phyloP scores from a whole-genome alignment of 208 protist species.

The Acanthamoeba lenticulata region DNA sequence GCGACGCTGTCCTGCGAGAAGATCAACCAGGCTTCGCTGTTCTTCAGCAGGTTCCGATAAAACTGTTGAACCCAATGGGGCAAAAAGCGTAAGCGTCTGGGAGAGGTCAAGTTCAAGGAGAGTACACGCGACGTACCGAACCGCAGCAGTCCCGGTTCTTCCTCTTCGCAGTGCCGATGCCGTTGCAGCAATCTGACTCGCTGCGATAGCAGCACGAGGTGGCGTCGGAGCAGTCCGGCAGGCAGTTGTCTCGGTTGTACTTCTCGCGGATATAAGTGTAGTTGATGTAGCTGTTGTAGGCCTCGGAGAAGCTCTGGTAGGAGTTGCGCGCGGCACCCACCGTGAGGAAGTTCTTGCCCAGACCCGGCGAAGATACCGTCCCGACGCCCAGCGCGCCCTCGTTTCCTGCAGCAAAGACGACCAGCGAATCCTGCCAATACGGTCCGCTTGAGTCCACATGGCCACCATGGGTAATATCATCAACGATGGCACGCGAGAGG shows the following conservation, averaged over 20 bases:
- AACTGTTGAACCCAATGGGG: neutral
- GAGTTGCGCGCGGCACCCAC: slow-evolving; percentile 28
- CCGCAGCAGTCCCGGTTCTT: neutral
- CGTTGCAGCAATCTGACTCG: slow-evolving; percentile 11
- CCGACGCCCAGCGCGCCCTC: neutral
- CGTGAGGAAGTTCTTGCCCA: slow-evolving; percentile 40
- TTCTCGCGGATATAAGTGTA: neutral
- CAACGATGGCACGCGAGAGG: no score
- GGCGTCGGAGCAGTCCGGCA: neutral
- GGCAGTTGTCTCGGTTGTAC: neutral
- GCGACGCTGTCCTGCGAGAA: slow-evolving; percentile 59
- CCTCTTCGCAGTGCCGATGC: neutral
- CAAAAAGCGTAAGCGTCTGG: neutral
- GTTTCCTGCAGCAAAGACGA: slow-evolving; percentile 49
- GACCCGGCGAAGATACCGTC: slow-evolving; percentile 4
- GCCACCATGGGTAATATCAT: no score
- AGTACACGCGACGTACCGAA: neutral
- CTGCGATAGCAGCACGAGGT: neutral
- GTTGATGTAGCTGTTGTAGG: slow-evolving; percentile 44
- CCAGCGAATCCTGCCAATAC: neutral
- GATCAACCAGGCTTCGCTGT: neutral
- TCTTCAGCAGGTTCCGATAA: neutral
- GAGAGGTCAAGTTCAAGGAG: neutral
- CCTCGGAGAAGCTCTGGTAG: slow-evolving; percentile 10
- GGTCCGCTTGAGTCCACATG: no score